phyloP scores from a whole-genome alignment of 352 stramenopile species.

The Phytophthora ramorum region DNA sequence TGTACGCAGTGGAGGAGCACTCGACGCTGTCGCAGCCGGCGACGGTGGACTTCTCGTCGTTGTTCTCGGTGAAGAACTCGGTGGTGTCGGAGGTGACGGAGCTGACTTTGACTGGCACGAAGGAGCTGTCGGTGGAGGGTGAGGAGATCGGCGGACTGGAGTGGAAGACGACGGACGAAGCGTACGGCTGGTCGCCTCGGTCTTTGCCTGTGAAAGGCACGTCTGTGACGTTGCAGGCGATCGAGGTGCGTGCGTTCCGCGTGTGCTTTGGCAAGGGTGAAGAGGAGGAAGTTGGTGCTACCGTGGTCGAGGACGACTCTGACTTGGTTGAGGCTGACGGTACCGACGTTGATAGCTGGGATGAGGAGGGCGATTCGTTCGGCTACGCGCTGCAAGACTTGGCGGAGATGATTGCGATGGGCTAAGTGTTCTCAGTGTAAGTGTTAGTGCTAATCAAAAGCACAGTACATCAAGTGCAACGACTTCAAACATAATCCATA shows the following conservation, averaged over 20 bases:
- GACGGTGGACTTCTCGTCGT: conserved; percentile 71
- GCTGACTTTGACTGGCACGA: conserved; percentile 88
- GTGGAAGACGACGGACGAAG: conserved; percentile 51
- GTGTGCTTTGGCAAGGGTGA: conserved; percentile 55
- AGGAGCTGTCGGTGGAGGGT: conserved; percentile 61
- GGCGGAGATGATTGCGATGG: conserved; percentile 46
- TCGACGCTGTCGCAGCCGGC: conserved; percentile 75
- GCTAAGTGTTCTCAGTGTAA: too few species aligned
- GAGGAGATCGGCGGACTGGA: conserved; percentile 16
- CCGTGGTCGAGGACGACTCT: not conserved
- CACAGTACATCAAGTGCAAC: too few species aligned
- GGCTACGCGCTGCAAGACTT: conserved; percentile 32
- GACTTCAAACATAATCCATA: too few species aligned
- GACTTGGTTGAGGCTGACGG: not conserved
- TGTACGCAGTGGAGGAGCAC: conserved; percentile 93
- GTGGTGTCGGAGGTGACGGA: conserved; percentile 79
- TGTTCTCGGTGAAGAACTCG: conserved; percentile 61
- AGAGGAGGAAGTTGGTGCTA: not conserved
- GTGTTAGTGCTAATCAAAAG: too few species aligned
- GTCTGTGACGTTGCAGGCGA: conserved; percentile 80
- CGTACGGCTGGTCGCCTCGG: conserved; percentile 31
- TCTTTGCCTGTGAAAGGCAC: conserved; percentile 61
- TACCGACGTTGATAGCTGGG: conserved; percentile 9
- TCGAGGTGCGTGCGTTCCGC: conserved; percentile 95
- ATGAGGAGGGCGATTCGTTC: conserved; percentile 30